Evolutionary conservation across 768 basidiomycete species (phyloP).

Genomic region (Mycena rosella): DNA sequence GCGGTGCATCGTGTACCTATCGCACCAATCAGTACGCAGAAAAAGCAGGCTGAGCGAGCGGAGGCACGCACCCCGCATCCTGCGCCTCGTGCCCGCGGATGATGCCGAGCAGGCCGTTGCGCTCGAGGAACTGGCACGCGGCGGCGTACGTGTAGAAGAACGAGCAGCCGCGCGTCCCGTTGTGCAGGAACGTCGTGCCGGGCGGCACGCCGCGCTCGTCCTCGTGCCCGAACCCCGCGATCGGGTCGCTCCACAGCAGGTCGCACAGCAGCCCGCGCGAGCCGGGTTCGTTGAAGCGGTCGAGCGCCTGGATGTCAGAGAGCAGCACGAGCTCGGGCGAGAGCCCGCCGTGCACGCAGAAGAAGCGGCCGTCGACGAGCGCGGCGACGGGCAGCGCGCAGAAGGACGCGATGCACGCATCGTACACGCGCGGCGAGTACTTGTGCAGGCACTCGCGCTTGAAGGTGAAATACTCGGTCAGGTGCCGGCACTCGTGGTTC

Average conservation of each 20-base stretch:
- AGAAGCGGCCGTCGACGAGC: slow-evolving; percentile 94
- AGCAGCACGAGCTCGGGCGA: slow-evolving; percentile 88
- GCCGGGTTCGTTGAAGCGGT: slow-evolving; percentile 95
- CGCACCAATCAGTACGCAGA: slow-evolving; percentile 18
- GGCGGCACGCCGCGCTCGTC: slow-evolving; percentile 68
- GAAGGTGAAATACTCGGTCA: slow-evolving; percentile 98
- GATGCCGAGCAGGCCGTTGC: slow-evolving; percentile 91
- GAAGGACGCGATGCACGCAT: slow-evolving; percentile 93
- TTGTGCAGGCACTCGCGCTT: slow-evolving; percentile 97
- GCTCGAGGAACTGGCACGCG: slow-evolving; percentile 92
- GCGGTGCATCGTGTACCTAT: slow-evolving; percentile 94
- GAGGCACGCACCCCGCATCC: slow-evolving; percentile 87
- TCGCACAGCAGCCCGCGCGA: slow-evolving; percentile 94
- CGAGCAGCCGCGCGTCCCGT: slow-evolving; percentile 90
- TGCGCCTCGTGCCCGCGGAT: slow-evolving; percentile 98
- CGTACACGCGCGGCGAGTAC: slow-evolving; percentile 88
- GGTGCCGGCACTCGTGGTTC: slow-evolving; percentile 97
- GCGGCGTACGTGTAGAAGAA: slow-evolving; percentile 95
- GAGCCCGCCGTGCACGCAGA: slow-evolving; percentile 97
- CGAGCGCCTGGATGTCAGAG: slow-evolving; percentile 84
- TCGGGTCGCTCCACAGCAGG: slow-evolving; percentile 95
- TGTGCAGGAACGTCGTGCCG: slow-evolving; percentile 80
- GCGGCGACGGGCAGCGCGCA: slow-evolving; percentile 91
- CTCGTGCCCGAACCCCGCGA: slow-evolving; percentile 90
- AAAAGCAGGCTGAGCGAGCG: background rate